phyloP scores from a whole-genome alignment of 148 eudicot genomes.

The Rhododendron kiyosumense region DNA sequence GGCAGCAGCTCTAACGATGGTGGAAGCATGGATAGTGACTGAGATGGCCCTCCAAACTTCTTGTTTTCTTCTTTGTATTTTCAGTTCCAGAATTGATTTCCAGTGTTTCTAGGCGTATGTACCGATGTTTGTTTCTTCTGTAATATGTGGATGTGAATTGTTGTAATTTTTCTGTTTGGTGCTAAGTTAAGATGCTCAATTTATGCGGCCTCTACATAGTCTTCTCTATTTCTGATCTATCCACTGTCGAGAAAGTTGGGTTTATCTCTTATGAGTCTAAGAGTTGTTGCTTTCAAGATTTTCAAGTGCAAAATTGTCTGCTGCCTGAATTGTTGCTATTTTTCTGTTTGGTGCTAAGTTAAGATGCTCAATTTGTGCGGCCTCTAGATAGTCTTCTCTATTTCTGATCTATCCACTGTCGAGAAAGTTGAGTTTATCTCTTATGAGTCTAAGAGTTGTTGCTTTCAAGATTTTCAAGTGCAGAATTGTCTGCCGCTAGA shows the following conservation, averaged over 20 bases:
- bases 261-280: not conserved
- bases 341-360: too few species aligned
- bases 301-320: not conserved
- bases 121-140: not conserved
- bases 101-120: not conserved
- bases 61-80: not conserved
- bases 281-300: not conserved
- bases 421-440: too few species aligned
- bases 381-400: too few species aligned
- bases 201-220: not conserved
- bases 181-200: not conserved
- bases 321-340: too few species aligned
- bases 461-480: too few species aligned
- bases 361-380: too few species aligned
- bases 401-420: too few species aligned
- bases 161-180: not conserved
- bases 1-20: conserved; percentile 66
- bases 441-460: too few species aligned
- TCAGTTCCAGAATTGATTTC: not conserved
- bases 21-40: conserved; percentile 63
- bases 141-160: not conserved
- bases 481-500: not conserved
- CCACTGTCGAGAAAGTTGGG: not conserved
- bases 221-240: not conserved
- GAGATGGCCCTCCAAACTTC: conserved; percentile 6